Percentiles rank a stretch among this genome's conserved stretches.
These are phyloP conservation scores for Rhizopogon roseolus DNA, from an alignment of 768 basidiomycete genomes.

Conservation along the genomic window DNA sequence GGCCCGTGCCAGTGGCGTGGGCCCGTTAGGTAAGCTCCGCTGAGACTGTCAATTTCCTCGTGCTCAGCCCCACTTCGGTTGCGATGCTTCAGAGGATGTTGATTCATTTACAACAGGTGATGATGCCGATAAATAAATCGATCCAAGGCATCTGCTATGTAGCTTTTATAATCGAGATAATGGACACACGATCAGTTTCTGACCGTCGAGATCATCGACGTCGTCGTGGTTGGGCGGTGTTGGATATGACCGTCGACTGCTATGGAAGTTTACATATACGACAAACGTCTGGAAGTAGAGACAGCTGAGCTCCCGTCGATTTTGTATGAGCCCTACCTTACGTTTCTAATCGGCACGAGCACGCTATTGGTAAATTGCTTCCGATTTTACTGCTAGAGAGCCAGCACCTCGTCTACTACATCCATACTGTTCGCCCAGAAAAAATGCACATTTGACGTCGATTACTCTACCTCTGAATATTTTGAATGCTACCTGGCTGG, in stretches of 20 bases:
- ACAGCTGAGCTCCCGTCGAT: too few relatives aligned
- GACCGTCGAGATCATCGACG: too few relatives aligned
- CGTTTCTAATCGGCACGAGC: too few relatives aligned
- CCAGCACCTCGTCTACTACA: too few relatives aligned
- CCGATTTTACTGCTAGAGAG: neutral
- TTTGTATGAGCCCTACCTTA: too few relatives aligned
- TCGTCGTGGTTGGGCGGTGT: neutral
- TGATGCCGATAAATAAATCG: constrained; percentile 29
- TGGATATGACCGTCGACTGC: constrained; percentile 30
- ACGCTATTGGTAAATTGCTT: constrained; percentile 1
- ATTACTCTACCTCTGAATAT: neutral
- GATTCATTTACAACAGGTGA: constrained; percentile 13
- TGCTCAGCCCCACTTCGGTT: too few relatives aligned
- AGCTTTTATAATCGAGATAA: constrained; percentile 7
- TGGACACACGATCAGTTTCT: neutral
- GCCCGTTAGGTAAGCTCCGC: too few relatives aligned
- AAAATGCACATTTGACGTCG: constrained; percentile 5
- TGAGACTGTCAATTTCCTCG: too few relatives aligned
- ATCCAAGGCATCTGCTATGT: constrained; percentile 46
- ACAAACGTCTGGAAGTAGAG: too few relatives aligned
- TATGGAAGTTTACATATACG: too few relatives aligned
- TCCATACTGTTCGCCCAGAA: neutral
- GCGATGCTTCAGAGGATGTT: constrained; percentile 12
- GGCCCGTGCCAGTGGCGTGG: too few relatives aligned
- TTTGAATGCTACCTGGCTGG: neutral